Evolutionary conservation across 2,329 filamentous ascomycete species (phyloP).

Genomic region (Trichoderma sp.): DNA sequence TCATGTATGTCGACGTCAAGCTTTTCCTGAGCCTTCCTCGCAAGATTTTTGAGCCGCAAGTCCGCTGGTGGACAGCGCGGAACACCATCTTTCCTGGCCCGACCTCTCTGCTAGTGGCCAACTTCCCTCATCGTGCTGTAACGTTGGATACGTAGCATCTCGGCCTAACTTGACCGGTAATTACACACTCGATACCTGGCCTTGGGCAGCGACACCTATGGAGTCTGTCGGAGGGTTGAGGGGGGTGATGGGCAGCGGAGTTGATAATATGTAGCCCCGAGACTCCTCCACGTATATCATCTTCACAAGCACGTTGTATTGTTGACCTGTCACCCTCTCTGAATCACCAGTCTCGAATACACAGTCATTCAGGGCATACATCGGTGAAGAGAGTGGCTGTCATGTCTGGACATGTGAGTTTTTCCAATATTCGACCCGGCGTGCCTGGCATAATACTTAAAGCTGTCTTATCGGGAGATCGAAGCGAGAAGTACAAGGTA

Average conservation of each 20-base stretch:
- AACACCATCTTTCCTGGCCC: neutral
- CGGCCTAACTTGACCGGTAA: conserved; percentile 28
- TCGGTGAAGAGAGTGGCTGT: neutral
- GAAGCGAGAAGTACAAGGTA: neutral
- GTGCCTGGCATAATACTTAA: neutral
- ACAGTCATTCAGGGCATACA: neutral
- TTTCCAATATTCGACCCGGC: neutral
- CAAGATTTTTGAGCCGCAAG: conserved; percentile 12
- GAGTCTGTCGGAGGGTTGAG: neutral
- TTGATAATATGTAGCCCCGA: conserved; percentile 19
- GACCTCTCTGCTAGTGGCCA: neutral
- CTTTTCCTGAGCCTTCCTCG: neutral
- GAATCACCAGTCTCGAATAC: neutral
- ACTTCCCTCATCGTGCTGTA: neutral
- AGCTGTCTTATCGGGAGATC: neutral
- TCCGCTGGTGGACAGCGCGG: neutral
- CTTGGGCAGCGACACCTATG: conserved; percentile 31
- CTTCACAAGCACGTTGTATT: neutral
- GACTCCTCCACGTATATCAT: neutral
- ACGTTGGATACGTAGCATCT: conserved; percentile 26
- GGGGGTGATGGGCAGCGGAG: neutral
- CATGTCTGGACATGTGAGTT: neutral
- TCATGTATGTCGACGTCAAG: conserved; percentile 24
- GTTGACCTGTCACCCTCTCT: neutral
- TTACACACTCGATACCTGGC: neutral